Evolutionary conservation across 768 basidiomycete genomes (phyloP).

Genomic region (Lyophyllum decastes): DNA sequence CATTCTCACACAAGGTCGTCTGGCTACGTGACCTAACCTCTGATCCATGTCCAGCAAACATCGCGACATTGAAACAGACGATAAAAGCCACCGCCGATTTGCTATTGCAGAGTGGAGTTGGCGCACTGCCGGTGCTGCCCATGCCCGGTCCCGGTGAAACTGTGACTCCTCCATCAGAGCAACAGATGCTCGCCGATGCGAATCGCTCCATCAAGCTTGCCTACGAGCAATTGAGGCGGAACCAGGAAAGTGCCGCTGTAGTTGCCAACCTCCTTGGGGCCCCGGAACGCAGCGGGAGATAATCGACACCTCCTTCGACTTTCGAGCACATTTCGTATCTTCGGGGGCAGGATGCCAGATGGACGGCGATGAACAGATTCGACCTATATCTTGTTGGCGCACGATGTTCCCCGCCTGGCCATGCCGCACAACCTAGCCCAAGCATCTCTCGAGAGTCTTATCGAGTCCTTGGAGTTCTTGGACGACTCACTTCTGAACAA

Average conservation of each 20-base stretch:
- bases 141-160: constrained; percentile 12
- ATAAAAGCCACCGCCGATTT: constrained; percentile 46
- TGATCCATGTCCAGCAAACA: constrained; percentile 36
- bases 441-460: no score
- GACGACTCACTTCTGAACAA: no score
- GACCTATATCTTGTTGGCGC: no score
- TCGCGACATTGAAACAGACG: constrained; percentile 52
- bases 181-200: constrained; percentile 44
- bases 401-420: no score
- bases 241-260: constrained; percentile 58
- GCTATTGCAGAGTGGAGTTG: constrained; percentile 63
- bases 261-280: constrained; percentile 38
- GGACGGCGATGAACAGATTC: no score
- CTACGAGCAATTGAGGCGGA: constrained; percentile 53
- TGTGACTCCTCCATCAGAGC: constrained; percentile 41
- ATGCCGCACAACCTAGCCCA: no score
- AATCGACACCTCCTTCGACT: no score
- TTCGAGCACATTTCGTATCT: no score
- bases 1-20: neutral
- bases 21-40: neutral
- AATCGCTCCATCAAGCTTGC: constrained; percentile 42
- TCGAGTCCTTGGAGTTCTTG: no score
- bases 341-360: no score
- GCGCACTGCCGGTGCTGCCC: constrained; percentile 57
- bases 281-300: constrained; percentile 4